These are phyloP conservation scores for Solanum ossicruentum DNA, from an alignment of 257 asterid genomes.

Conservation along the genomic window DNA sequence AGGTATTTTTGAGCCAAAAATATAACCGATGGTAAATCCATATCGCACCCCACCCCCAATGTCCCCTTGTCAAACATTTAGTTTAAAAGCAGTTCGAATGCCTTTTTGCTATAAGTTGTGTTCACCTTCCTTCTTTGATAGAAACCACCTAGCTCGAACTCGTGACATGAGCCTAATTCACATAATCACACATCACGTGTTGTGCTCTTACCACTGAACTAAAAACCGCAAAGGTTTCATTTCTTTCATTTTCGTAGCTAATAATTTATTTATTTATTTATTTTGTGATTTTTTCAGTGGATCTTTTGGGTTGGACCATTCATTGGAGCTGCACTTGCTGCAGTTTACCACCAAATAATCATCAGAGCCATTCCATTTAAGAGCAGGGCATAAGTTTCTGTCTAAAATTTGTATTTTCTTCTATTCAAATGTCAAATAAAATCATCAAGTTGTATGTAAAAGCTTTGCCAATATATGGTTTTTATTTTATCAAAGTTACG, in stretches of 20 bases:
- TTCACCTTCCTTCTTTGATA: neutral
- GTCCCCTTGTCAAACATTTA: neutral
- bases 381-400: slow-evolving; percentile 22
- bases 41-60: no score
- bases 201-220: neutral
- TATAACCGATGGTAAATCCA: no score
- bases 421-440: neutral
- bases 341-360: slow-evolving; percentile 40
- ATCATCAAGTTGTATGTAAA: neutral
- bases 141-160: neutral
- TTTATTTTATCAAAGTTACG: neutral
- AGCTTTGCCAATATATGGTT: neutral
- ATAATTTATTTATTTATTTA: neutral
- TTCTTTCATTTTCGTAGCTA: neutral
- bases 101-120: neutral
- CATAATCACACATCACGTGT: neutral
- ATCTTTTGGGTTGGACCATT: slow-evolving; percentile 61
- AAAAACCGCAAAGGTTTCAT: neutral
- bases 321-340: slow-evolving; percentile 57
- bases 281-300: slow-evolving; percentile 26
- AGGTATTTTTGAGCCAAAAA: no score
- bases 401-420: neutral
- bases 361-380: slow-evolving; percentile 59
- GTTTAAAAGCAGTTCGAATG: neutral
- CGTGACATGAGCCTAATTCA: neutral